Evolutionary conservation across 2,329 filamentous ascomycete species (phyloP).

Genomic region (Gremmenia infestans): DNA sequence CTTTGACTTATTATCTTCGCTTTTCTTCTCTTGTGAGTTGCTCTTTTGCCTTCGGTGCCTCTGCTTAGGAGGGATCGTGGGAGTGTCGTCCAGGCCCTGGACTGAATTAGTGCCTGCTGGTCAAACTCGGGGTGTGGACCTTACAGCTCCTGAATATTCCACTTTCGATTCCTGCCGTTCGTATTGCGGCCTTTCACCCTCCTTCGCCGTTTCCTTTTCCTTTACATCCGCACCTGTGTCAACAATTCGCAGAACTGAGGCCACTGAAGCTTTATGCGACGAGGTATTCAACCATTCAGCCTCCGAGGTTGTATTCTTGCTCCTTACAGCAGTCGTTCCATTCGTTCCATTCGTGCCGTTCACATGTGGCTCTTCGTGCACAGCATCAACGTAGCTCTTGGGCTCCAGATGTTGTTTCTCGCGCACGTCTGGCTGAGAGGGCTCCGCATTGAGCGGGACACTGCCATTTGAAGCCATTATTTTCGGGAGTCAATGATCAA

Average conservation of each 20-base stretch:
- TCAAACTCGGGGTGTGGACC: background rate
- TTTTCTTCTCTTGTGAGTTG: slow-evolving; percentile 15
- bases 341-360: slow-evolving; percentile 5
- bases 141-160: slow-evolving; percentile 27
- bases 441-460: slow-evolving; percentile 25
- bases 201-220: background rate
- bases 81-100: slow-evolving; percentile 29
- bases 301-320: background rate
- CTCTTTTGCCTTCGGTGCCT: slow-evolving; percentile 26
- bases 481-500: background rate
- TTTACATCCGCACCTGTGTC: slow-evolving; percentile 12
- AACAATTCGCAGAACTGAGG: slow-evolving; percentile 27
- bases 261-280: slow-evolving; percentile 20
- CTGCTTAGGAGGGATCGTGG: slow-evolving; percentile 22
- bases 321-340: background rate
- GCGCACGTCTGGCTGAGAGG: slow-evolving; percentile 30
- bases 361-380: slow-evolving; percentile 19
- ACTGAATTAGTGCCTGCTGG: slow-evolving; percentile 4
- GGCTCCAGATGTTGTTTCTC: slow-evolving; percentile 31
- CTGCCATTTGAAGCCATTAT: slow-evolving; percentile 15
- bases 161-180: slow-evolving; percentile 23
- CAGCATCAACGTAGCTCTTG: slow-evolving; percentile 37
- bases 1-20: background rate
- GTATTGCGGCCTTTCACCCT: slow-evolving; percentile 13
- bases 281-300: background rate